Percentiles rank a stretch among this genome's conserved stretches.
Conservation (phyloP, 208 protist species). For the Leishmania braziliensis region DNA sequence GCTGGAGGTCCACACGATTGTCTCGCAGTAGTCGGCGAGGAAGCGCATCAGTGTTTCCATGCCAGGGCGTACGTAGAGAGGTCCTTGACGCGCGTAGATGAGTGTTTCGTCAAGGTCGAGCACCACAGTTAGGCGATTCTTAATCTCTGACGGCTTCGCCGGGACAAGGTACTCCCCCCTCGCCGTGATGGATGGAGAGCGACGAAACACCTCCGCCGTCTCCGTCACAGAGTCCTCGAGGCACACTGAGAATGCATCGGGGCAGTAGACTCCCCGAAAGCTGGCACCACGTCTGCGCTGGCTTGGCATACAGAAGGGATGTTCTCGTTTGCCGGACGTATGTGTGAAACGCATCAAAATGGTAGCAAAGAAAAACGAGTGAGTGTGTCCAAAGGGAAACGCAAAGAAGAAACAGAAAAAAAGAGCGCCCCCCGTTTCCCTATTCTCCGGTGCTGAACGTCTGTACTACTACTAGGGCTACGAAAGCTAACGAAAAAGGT, state of each 20-base stretch:
- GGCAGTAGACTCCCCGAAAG: conserved; percentile 44
- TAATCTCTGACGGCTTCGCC: conserved; percentile 46
- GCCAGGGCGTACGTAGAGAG: conserved; percentile 89
- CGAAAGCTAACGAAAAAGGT: neutral
- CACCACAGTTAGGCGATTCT: conserved; percentile 83
- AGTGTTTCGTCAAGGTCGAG: conserved; percentile 93
- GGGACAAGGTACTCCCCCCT: conserved; percentile 52
- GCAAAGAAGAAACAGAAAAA: neutral
- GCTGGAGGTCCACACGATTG: conserved; percentile 88
- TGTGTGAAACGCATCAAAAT: neutral
- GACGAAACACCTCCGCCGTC: conserved; percentile 30
- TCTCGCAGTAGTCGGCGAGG: conserved; percentile 76
- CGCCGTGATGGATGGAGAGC: conserved; percentile 38
- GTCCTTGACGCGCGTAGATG: conserved; percentile 83
- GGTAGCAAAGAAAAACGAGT: neutral
- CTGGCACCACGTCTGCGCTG: conserved; percentile 60
- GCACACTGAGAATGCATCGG: conserved; percentile 16
- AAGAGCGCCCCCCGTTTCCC: neutral
- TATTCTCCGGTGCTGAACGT: neutral
- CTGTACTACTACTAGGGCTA: neutral
- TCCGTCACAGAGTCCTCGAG: conserved; percentile 23
- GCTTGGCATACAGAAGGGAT: conserved; percentile 15
- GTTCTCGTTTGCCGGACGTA: neutral
- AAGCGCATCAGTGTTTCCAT: conserved; percentile 81
- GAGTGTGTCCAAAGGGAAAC: neutral